Evolutionary conservation across 495 filamentous ascomycete species (phyloP).

Genomic region (Usnea hakonensis): DNA sequence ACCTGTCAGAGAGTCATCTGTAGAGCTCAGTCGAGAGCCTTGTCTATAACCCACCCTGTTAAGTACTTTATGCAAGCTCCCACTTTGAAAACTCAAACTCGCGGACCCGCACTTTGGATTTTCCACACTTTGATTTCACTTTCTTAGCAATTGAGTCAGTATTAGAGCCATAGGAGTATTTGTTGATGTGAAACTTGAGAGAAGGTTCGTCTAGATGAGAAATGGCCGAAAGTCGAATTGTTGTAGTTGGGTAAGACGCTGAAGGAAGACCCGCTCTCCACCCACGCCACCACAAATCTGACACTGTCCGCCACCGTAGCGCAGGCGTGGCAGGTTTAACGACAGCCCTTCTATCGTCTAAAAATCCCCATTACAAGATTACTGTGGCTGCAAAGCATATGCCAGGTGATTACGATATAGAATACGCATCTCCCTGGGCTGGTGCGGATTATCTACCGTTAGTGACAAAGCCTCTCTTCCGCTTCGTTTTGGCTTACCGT

Average conservation of each 20-base stretch:
- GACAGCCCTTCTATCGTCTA: conserved; percentile 76
- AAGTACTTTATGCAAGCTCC: background rate
- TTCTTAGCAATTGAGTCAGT: conserved; percentile 12
- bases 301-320: conserved; percentile 38
- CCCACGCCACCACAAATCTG: conserved; percentile 1
- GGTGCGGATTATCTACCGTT: conserved; percentile 90
- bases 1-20: background rate
- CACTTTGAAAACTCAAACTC: background rate
- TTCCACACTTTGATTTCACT: background rate
- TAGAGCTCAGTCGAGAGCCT: background rate
- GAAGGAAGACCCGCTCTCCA: background rate
- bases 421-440: conserved; percentile 94
- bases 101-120: background rate
- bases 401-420: conserved; percentile 96
- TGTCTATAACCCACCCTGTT: background rate
- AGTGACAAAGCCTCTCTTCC: conserved; percentile 17
- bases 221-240: conserved; percentile 22
- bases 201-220: background rate
- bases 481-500: background rate
- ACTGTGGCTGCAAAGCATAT: conserved; percentile 92
- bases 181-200: background rate
- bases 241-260: conserved; percentile 24
- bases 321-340: conserved; percentile 90
- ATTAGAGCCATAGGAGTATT: background rate
- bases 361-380: conserved; percentile 57